A percentile compares a stretch with the other conserved stretches of the same genome.
Evolutionary conservation across 2,329 filamentous ascomycete species (phyloP).

Genomic region (Dactylellina sp.): DNA sequence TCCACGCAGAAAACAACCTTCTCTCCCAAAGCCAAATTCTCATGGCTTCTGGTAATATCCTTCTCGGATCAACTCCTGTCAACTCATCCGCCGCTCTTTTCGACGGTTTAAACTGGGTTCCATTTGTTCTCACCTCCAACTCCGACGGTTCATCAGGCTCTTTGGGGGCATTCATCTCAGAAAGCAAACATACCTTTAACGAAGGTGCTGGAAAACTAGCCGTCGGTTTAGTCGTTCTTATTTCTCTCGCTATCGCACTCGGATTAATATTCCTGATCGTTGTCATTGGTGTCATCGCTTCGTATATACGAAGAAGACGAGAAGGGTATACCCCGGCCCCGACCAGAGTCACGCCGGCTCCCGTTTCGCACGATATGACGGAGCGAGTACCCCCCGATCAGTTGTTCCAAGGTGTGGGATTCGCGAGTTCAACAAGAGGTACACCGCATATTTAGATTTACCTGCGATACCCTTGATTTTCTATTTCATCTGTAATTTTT

Average conservation of each 20-base stretch:
- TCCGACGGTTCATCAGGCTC: constrained; percentile 75
- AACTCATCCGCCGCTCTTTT: constrained; percentile 87
- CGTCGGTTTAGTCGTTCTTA: constrained; percentile 81
- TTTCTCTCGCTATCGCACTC: constrained; percentile 81
- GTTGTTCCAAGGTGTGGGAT: constrained; percentile 50
- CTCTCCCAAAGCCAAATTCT: constrained; percentile 77
- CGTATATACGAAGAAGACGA: constrained; percentile 79
- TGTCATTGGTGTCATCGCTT: constrained; percentile 77
- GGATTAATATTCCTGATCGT: constrained; percentile 82
- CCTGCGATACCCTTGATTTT: constrained; percentile 3
- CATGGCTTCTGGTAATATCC: constrained; percentile 85
- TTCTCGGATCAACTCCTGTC: constrained; percentile 77
- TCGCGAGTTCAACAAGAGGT: constrained; percentile 32
- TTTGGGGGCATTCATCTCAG: constrained; percentile 84
- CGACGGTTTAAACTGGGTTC: constrained; percentile 81
- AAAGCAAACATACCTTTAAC: constrained; percentile 81
- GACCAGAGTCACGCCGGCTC: constrained; percentile 65
- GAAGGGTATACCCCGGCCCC: constrained; percentile 85
- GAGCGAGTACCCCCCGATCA: constrained; percentile 53
- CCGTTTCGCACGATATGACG: constrained; percentile 42
- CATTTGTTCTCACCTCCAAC: constrained; percentile 82
- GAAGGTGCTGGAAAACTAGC: constrained; percentile 71
- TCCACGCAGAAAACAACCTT: constrained; percentile 74
- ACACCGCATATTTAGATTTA: constrained; percentile 49
- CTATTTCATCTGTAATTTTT: constrained; percentile 6